Evolutionary conservation across 345 rosid species (phyloP).

Genomic region (Murraya koenigii): DNA sequence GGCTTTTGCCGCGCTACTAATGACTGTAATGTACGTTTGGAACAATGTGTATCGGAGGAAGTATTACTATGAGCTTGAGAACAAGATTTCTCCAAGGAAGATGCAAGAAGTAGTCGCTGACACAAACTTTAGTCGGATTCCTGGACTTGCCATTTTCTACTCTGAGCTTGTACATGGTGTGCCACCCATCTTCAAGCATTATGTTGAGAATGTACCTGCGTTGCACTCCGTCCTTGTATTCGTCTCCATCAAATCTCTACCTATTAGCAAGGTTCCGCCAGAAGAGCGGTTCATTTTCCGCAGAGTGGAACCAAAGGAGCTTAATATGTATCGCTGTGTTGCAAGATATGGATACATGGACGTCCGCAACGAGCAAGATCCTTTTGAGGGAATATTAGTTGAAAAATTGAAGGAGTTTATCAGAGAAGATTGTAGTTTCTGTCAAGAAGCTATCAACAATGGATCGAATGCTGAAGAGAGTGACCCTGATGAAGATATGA

Average conservation of each 20-base stretch:
- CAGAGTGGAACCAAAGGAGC: slow-evolving; percentile 22
- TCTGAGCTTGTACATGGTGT: slow-evolving; percentile 44
- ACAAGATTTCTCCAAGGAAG: slow-evolving; percentile 29
- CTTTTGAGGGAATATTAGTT: slow-evolving; percentile 29
- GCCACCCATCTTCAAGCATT: slow-evolving; percentile 43
- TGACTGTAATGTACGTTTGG: slow-evolving; percentile 46
- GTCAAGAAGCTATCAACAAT: not conserved
- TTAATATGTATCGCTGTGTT: slow-evolving; percentile 34
- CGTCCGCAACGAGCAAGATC: slow-evolving; percentile 13
- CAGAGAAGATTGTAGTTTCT: slow-evolving; percentile 8
- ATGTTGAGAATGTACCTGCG: slow-evolving; percentile 29
- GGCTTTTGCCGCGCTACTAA: slow-evolving; percentile 23
- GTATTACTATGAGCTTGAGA: slow-evolving; percentile 44
- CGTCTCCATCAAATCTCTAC: slow-evolving; percentile 39
- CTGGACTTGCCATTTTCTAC: slow-evolving; percentile 47
- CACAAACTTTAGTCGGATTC: slow-evolving; percentile 17
- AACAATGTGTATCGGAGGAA: slow-evolving; percentile 35
- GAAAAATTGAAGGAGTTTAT: slow-evolving; percentile 35
- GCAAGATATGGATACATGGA: slow-evolving; percentile 50
- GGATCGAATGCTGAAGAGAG: not conserved
- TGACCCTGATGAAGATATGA: not conserved
- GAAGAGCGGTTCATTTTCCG: slow-evolving; percentile 41
- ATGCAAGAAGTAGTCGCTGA: slow-evolving; percentile 16
- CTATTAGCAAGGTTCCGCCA: slow-evolving; percentile 25
- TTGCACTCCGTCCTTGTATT: slow-evolving; percentile 42